Evolutionary conservation across 805 yeast genomes (phyloP).

Genomic region (Henningerozyma blattae): DNA sequence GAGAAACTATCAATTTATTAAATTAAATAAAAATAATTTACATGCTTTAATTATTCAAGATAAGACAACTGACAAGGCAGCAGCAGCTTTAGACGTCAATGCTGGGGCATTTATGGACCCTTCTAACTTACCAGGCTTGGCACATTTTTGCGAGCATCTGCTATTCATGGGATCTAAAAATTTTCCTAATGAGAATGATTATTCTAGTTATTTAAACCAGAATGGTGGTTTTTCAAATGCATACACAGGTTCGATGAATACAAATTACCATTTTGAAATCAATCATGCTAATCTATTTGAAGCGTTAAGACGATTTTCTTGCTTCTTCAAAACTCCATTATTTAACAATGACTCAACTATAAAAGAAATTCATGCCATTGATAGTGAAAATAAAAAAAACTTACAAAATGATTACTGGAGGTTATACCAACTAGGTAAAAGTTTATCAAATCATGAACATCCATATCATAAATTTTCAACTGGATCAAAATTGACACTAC

Average conservation of each 20-base stretch:
- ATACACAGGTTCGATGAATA: constrained; percentile 77
- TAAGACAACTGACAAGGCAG: constrained; percentile 58
- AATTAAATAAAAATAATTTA: too few relatives aligned
- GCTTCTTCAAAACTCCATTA: constrained; percentile 79
- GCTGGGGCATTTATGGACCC: constrained; percentile 70
- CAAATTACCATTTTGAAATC: constrained; percentile 85
- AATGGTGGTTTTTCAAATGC: constrained; percentile 91
- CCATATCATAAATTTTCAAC: constrained; percentile 85
- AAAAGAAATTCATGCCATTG: constrained; percentile 88
- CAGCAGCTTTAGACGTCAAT: constrained; percentile 69
- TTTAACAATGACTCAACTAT: constrained; percentile 67
- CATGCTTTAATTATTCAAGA: constrained; percentile 57
- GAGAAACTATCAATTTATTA: too few relatives aligned
- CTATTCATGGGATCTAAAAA: constrained; percentile 72
- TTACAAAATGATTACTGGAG: constrained; percentile 87
- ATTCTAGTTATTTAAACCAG: constrained; percentile 59
- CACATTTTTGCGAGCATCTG: constrained; percentile 67
- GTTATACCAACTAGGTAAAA: constrained; percentile 70
- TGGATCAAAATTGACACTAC: constrained; percentile 71
- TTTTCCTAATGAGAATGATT: constrained; percentile 70
- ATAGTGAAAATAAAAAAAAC: constrained; percentile 90
- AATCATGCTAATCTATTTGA: constrained; percentile 66
- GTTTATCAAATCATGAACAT: constrained; percentile 59
- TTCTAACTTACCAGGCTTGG: constrained; percentile 53
- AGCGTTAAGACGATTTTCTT: constrained; percentile 86